Evolutionary conservation across 2,329 filamentous ascomycete genomes (phyloP), one percentile per base, ranked within the genome.

Genomic region (Beauveria sp.): DNA sequence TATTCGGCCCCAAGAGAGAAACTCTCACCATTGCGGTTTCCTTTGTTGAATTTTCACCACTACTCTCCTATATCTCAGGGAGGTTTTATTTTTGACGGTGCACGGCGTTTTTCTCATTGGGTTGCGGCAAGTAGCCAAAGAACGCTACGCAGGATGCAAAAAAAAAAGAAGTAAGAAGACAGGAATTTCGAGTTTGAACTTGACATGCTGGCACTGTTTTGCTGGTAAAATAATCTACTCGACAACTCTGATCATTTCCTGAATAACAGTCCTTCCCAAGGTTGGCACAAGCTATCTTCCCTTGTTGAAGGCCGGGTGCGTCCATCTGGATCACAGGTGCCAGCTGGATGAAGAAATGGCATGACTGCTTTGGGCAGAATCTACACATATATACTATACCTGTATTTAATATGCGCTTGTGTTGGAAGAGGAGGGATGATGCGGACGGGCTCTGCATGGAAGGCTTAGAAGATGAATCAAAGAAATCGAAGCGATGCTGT

Each of bases 401-500:
- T 60, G 57, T 53, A 62, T 42, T 38, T 62, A 62, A 56, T 61
- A 34, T 45, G 52, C 34, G 34, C 38, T 34, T n/a, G 12, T 14
- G 18, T 56, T 14, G 43, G 47, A 52, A 54, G 58, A 61, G 43
- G 38, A 47, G 50, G 50, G 42, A 43, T 10, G 8, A 22, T 49
- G 51, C 59, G 26, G 59, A 61, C 59, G 7, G 59, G 59, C 22
- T 61, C 52, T 61, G 59, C 59, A 51, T 38, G 20, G 47, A 30
- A 60, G 14, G 24, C 9, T 12, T 16, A 45, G 40, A 53, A 53
- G 24, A 53, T 52, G 49, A 38, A 52, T 24, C 26, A 8, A 22
- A 38, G 26, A 38, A 46, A 46, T 53, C 38, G 30, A 43, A 28
- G 38, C 30, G 28, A 24, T 38, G 26, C 16, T 28, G 46, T 18